Base-by-base conservation (phyloP, 192 early-diverging fungal species). In the Backusella tarrabulga region DNA sequence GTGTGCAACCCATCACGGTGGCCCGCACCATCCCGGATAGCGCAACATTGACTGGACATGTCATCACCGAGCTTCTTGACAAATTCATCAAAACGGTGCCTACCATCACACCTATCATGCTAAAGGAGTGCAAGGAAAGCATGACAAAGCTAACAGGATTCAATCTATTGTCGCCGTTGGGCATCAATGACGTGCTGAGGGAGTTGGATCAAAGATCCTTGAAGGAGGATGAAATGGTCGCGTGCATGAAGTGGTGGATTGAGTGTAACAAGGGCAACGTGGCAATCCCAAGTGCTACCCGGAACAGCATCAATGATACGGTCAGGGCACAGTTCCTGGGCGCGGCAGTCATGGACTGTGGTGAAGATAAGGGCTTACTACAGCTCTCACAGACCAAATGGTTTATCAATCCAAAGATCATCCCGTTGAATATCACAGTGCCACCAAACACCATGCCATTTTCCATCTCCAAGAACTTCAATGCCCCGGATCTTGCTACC, bases 171-270 rank as follows among this genome's bases (percentile, higher is more conserved):
- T 79, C 82, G 26, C 75, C 79, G 1, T 50, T 96, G 21, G 79
- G 83, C 0, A 79, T 95, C 21, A 66, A 79, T 0, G 96, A 97
- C 78, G 84, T 96, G 0, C 74, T 92, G 12, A 63, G 52, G 4
- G 95, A 97, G 74, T 79, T 97, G 0, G 79, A 83, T 34, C 85
- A 75, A 54, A 76, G 92, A 4, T 86, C 86, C 6, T 74, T 95
- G 3, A 79, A 83, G 9, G 77, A 78, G 26, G 70, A 76, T 1
- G 93, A 97, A 78, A 87, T 91, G 80, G 79, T 91, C 0, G 87
- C 87, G 0, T 84, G 93, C 60, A 78, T 97, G 76, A 86, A 88
- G 75, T 97, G 96, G 96, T 95, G 91, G 92, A 84, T 92, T 14
- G 80, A 79, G 19, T 90, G 85, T 76, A 76, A 78, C 6, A 75